Percentiles rank a stretch among this genome's conserved stretches.
These are phyloP conservation scores for Calendula officinalis DNA, from an alignment of 129 eudicot species.

Conservation along the genomic window DNA sequence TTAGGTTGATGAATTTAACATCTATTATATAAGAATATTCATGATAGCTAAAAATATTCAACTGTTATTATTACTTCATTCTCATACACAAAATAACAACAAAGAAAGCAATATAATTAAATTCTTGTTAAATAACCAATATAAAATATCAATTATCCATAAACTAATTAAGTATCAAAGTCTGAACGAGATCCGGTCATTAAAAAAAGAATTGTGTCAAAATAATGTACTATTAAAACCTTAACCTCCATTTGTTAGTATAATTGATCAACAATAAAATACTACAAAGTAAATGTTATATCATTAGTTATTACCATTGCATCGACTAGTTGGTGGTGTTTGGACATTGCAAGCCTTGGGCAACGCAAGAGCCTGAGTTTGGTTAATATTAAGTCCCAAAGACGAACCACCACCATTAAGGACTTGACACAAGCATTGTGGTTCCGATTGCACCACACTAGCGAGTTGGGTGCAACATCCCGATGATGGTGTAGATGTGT, in stretches of 20 bases:
- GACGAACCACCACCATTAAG: conserved; percentile 32
- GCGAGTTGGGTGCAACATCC: conserved; percentile 30
- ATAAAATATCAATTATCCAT: too few species aligned
- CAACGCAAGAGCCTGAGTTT: neutral
- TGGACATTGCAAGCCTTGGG: conserved; percentile 31
- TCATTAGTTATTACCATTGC: conserved; percentile 24
- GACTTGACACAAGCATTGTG: conserved; percentile 28
- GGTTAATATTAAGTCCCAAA: conserved; percentile 9
- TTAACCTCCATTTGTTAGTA: neutral
- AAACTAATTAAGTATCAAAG: too few species aligned
- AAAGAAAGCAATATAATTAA: too few species aligned
- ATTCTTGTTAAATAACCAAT: too few species aligned
- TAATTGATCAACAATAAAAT: neutral
- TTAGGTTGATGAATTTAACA: neutral
- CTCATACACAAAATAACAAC: too few species aligned
- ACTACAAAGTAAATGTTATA: neutral
- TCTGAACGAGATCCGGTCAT: too few species aligned
- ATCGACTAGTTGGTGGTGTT: conserved; percentile 33
- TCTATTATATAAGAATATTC: too few species aligned
- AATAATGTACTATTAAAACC: neutral
- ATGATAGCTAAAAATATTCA: too few species aligned
- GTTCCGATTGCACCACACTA: conserved; percentile 29
- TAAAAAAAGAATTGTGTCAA: too few species aligned
- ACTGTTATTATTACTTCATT: too few species aligned
- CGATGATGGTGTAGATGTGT: conserved; percentile 30